phyloP scores from a whole-genome alignment of 768 basidiomycete genomes.

The Pleurotus ostreatus region DNA sequence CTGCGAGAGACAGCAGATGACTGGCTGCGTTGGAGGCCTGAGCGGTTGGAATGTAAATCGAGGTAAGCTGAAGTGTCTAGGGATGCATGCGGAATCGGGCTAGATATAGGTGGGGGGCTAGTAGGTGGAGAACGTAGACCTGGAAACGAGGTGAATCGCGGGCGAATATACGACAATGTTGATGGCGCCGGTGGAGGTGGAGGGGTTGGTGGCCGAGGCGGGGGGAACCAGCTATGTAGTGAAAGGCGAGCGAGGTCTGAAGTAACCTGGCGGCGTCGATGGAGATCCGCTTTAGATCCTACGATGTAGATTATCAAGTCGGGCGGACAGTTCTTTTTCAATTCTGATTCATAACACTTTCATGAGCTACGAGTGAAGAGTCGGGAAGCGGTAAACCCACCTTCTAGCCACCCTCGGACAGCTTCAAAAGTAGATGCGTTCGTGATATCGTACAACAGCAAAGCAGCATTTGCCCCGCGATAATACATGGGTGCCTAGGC shows the following conservation, averaged over 20 bases:
- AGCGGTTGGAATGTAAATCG: conserved; percentile 52
- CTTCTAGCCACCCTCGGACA: conserved; percentile 88
- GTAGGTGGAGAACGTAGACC: conserved; percentile 60
- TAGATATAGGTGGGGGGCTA: conserved; percentile 25
- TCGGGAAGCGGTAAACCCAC: conserved; percentile 34
- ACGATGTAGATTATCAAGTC: conserved; percentile 95
- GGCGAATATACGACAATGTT: conserved; percentile 73
- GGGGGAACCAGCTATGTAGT: conserved; percentile 85
- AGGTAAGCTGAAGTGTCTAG: conserved; percentile 60
- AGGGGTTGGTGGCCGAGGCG: conserved; percentile 64
- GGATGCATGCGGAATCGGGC: conserved; percentile 38
- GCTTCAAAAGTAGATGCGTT: conserved; percentile 86
- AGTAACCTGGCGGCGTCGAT: conserved; percentile 69
- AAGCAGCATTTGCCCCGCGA: conserved; percentile 89
- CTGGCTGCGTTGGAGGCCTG: conserved; percentile 49
- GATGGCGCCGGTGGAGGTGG: conserved; percentile 63
- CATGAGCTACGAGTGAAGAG: conserved; percentile 11
- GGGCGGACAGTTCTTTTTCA: conserved; percentile 84
- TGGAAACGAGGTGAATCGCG: conserved; percentile 72
- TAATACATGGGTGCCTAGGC: conserved; percentile 92
- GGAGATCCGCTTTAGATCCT: conserved; percentile 86
- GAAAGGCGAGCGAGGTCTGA: conserved; percentile 80
- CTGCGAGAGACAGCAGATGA: conserved; percentile 43
- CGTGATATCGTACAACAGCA: conserved; percentile 94
- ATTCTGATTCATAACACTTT: conserved; percentile 44